Base-by-base conservation (phyloP, 352 stramenopile genomes). In the Globisporangium alternatum region DNA sequence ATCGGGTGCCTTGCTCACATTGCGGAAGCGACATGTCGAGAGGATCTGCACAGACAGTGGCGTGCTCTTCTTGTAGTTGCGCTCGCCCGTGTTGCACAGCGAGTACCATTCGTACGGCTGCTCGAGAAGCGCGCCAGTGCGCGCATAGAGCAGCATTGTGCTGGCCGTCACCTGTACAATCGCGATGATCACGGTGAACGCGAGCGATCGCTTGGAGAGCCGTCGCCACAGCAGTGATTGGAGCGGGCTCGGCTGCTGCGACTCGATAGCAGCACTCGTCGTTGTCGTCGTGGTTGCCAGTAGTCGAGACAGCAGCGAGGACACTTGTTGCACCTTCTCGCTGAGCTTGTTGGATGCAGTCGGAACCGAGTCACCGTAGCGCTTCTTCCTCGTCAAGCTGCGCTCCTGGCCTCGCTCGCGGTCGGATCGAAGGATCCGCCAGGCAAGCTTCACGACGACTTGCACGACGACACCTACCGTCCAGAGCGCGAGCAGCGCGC, bases 71-170 rank as follows among this genome's bases (percentile, higher is more conserved):
- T 68, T 65, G 43, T 72, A 82, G 35, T 83, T 48, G 8, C 80
- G 71, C 49, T 70, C 68, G 17, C 80, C 80, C 2, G 78, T 81
- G 19, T 58, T 71, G 44, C 67, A 62, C 10, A 89, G 44, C 33
- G 77, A 79, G 58, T 89, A 87, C 80, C 80, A 89, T 47, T 83
- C 74, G 56, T 89, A 89, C 17, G 74, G 70, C 44, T 86, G 70
- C 66, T 86, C 66, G 43, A 78, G 30, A 44, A 71, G 79, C 5
- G 74, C 72, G 1, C 80, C 78, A 0, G 80, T 89, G 25, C 80
- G 76, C 13, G 81, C 52, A 21, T 80, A 84, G 19, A 89, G 76
- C 58, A 87, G 60, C 31, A 76, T 65, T 10, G 69, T 75, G 39
- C 57, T 74, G 9, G 70, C 67, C 3, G 65, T 52, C 5, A 43